A percentile compares a stretch with the other conserved stretches of the same genome.
Conservation (phyloP, 192 early-diverging fungal species). For the Coemansia sp. region DNA sequence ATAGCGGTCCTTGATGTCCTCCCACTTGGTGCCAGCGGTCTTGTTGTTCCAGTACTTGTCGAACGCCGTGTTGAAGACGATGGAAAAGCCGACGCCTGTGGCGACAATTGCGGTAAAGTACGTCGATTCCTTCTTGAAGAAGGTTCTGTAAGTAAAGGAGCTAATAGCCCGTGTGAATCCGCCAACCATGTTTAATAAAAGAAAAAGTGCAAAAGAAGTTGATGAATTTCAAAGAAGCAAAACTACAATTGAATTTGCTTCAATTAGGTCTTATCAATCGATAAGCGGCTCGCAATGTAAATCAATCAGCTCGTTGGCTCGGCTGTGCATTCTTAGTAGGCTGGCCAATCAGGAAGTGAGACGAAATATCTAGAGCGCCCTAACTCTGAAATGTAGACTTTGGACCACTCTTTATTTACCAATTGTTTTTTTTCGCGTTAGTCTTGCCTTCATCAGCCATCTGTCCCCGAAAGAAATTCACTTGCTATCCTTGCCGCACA, state of each 20-base stretch:
- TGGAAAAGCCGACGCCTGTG: constrained; percentile 39
- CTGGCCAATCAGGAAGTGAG: background rate
- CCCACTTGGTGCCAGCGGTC: constrained; percentile 56
- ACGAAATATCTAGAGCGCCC: no score
- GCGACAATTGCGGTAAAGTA: constrained; percentile 52
- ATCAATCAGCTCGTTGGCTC: background rate
- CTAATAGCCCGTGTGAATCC: constrained; percentile 42
- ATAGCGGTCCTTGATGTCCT: constrained; percentile 53
- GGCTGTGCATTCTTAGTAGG: constrained; percentile 2
- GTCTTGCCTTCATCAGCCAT: background rate
- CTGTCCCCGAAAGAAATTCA: background rate
- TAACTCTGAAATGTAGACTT: no score
- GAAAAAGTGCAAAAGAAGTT: constrained; percentile 7
- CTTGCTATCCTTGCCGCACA: background rate
- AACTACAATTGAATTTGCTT: background rate
- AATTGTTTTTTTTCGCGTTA: background rate
- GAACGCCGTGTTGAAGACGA: constrained; percentile 48
- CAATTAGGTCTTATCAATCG: background rate
- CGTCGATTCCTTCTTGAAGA: constrained; percentile 58
- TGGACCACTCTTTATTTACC: no score
- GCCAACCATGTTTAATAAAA: constrained; percentile 31
- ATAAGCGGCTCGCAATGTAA: background rate
- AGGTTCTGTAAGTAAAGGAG: constrained; percentile 46
- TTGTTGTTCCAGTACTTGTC: constrained; percentile 56
- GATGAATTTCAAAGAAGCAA: background rate